phyloP scores from a whole-genome alignment of 1,284 basidiomycete species.

The Irpex sp. region DNA sequence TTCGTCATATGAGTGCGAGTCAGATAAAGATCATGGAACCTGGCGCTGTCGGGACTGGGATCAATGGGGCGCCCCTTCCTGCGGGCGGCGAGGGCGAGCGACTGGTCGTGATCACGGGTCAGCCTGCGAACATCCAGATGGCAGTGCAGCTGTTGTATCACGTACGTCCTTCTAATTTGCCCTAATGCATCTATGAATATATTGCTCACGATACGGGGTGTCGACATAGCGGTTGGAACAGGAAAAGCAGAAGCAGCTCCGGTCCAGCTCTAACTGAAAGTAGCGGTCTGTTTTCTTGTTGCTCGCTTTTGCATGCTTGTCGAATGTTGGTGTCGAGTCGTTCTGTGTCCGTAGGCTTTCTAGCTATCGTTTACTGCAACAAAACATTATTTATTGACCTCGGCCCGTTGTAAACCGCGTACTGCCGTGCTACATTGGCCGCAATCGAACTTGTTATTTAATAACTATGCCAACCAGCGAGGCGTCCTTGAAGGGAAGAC shows the following conservation, averaged over 20 bases:
- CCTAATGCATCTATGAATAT: constrained; percentile 6
- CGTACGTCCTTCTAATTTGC: constrained; percentile 42
- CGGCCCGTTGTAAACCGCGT: background rate
- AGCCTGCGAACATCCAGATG: constrained; percentile 93
- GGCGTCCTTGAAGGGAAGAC: too few species aligned
- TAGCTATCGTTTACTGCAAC: background rate
- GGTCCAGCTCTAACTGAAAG: constrained; percentile 27
- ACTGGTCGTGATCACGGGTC: constrained; percentile 92
- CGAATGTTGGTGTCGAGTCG: background rate
- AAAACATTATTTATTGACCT: background rate
- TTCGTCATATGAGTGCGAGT: constrained; percentile 89
- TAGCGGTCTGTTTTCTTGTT: constrained; percentile 4
- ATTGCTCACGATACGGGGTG: constrained; percentile 1
- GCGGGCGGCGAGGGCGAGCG: constrained; percentile 77
- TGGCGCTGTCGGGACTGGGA: constrained; percentile 67
- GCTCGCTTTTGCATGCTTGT: background rate
- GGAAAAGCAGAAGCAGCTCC: constrained; percentile 83
- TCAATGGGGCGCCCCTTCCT: constrained; percentile 66
- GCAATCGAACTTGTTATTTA: too few species aligned
- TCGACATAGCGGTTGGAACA: constrained; percentile 76
- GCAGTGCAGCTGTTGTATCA: constrained; percentile 93
- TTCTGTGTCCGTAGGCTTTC: background rate
- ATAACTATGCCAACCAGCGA: too few species aligned
- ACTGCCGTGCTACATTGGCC: background rate
- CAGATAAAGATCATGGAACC: constrained; percentile 99